Conservation (phyloP, 148 eudicot genomes). For the Vaccinium darrowii region DNA sequence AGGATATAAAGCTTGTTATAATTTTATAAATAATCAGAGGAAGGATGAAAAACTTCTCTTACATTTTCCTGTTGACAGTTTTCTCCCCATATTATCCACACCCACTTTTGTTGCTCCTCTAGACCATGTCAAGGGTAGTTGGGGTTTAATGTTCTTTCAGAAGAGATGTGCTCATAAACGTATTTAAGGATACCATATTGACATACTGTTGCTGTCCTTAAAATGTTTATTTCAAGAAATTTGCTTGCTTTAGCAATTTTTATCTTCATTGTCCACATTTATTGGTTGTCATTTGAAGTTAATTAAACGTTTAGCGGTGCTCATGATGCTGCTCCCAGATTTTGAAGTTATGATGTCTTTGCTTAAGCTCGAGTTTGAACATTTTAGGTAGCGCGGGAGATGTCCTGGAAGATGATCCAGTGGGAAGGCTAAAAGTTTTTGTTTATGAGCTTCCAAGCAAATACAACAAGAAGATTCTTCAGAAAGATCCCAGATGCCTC, state of each 20-base stretch:
- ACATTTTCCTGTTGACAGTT: not conserved
- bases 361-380: constrained; percentile 10
- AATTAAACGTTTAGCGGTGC: not conserved
- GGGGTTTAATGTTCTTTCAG: constrained; percentile 6
- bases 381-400: constrained; percentile 93
- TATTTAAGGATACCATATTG: not conserved
- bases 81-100: not conserved
- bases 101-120: not conserved
- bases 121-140: not conserved
- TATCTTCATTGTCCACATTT: not conserved
- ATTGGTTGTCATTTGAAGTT: not conserved
- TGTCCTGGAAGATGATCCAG: constrained; percentile 96
- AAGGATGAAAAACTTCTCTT: not conserved
- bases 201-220: not conserved
- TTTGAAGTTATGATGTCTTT: not conserved
- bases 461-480: constrained; percentile 94
- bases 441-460: constrained; percentile 99
- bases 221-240: not conserved
- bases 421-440: constrained; percentile 90
- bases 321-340: not conserved
- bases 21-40: not conserved
- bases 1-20: not conserved
- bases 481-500: constrained; percentile 93
- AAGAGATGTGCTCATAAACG: not conserved
- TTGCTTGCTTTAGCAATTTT: not conserved